Conservation (phyloP, 1,139 yeast species). For the Zygosaccharomyces sapae region DNA sequence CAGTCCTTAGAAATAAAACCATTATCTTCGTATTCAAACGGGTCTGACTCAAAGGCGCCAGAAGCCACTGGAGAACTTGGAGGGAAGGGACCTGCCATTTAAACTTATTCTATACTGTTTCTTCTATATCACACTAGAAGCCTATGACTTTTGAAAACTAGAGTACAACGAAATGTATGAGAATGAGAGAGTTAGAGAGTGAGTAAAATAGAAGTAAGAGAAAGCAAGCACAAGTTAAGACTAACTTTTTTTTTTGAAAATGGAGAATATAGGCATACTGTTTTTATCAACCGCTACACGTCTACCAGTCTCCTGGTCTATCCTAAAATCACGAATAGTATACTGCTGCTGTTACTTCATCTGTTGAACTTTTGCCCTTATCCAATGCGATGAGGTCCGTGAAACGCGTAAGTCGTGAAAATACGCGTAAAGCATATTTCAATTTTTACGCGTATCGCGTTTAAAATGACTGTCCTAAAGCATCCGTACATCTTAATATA, state of each 20-base stretch:
- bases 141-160: neutral
- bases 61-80: conserved; percentile 56
- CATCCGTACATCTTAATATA: neutral
- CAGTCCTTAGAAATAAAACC: neutral
- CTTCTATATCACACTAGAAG: neutral
- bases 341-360: neutral
- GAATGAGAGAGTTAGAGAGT: neutral
- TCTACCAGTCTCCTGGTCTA: neutral
- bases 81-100: conserved; percentile 46
- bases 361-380: neutral
- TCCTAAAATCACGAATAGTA: neutral
- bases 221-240: neutral
- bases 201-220: neutral
- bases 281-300: neutral
- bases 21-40: neutral
- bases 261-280: neutral
- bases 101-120: neutral
- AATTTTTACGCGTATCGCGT: neutral
- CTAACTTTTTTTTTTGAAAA: neutral
- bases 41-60: neutral
- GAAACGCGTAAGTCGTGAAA: neutral
- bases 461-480: neutral
- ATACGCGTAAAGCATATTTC: neutral
- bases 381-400: conserved; percentile 1
- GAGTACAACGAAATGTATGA: too few relatives aligned